Percentiles rank a stretch among this genome's conserved stretches.
Evolutionary conservation across 306 rosid species (phyloP).

Genomic region (Acacia melanoxylon): DNA sequence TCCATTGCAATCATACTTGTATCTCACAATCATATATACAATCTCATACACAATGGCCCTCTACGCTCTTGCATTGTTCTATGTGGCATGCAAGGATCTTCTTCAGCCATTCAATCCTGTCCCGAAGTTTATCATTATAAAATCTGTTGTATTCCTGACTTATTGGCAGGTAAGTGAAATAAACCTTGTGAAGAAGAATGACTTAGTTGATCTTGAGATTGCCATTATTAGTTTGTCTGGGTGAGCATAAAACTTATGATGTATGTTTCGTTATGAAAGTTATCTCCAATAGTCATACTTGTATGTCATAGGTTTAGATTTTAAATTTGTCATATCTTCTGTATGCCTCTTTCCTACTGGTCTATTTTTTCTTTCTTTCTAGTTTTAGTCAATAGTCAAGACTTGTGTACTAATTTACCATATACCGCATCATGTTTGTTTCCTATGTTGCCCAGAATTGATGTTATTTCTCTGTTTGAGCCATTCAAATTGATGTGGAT

Average conservation of each 20-base stretch:
- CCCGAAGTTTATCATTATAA: conserved; percentile 89
- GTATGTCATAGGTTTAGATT: neutral
- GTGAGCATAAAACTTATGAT: neutral
- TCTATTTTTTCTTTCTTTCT: neutral
- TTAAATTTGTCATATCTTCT: neutral
- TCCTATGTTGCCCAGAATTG: neutral
- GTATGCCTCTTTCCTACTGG: neutral
- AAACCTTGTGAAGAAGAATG: neutral
- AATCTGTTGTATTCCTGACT: conserved; percentile 96
- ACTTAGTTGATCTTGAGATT: conserved; percentile 13
- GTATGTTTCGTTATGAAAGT: neutral
- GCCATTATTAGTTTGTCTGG: neutral
- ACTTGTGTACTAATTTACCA: neutral
- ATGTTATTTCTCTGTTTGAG: neutral
- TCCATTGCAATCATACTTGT: conserved; percentile 86
- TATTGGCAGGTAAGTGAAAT: conserved; percentile 87
- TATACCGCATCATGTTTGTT: conserved; percentile 1
- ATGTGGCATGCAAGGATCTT: conserved; percentile 93
- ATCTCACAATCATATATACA: conserved; percentile 89
- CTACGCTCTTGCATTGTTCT: conserved; percentile 82
- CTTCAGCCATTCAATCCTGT: conserved; percentile 99
- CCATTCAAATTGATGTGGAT: conserved; percentile 12
- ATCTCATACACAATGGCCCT: conserved; percentile 93
- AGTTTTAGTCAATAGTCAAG: neutral
- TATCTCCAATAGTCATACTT: neutral